Evolutionary conservation across 768 basidiomycete genomes (phyloP).

Genomic region (Suillus subaureus): DNA sequence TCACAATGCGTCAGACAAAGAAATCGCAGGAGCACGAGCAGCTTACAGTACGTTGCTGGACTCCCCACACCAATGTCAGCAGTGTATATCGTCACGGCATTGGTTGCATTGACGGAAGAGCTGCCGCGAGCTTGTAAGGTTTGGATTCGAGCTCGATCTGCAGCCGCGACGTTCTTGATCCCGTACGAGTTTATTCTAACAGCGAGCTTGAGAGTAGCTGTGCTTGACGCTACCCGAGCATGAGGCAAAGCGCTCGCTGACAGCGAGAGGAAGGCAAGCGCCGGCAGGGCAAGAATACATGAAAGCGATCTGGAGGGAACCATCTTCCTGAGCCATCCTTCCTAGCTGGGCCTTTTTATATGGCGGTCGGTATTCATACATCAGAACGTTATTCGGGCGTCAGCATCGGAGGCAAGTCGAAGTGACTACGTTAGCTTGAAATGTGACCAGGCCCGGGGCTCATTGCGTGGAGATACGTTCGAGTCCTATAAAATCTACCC

Average conservation of each 20-base stretch:
- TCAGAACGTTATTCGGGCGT: no score
- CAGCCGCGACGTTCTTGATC: conserved; percentile 3
- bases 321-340: background rate
- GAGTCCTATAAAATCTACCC: no score
- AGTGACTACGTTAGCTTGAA: no score
- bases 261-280: conserved; percentile 5
- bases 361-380: no score
- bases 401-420: no score
- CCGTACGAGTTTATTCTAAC: conserved; percentile 8
- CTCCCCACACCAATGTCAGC: conserved; percentile 16
- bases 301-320: conserved; percentile 7
- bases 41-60: conserved; percentile 14
- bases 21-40: background rate
- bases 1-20: background rate
- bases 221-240: background rate
- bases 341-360: no score
- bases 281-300: conserved; percentile 5
- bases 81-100: conserved; percentile 12
- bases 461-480: no score
- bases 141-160: conserved; percentile 10
- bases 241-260: conserved; percentile 1
- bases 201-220: conserved; percentile 7
- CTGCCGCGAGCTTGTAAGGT: background rate
- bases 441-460: no score
- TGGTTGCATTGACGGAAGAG: conserved; percentile 17